Conservation (phyloP, 805 yeast genomes). For the Jamesozyma rosinii region DNA sequence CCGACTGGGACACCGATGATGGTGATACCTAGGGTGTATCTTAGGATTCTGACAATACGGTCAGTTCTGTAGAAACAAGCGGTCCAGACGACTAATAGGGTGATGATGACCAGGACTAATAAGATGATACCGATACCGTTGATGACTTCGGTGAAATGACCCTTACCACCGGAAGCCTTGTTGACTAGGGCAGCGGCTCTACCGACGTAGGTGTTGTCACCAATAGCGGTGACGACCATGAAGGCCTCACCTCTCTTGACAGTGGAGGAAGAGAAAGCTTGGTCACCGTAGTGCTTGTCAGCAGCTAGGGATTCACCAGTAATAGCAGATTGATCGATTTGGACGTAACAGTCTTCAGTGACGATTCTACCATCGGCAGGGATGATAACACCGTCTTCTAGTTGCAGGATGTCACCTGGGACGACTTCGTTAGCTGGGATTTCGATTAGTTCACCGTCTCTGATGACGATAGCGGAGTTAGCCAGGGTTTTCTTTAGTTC, state of each 20-base stretch:
- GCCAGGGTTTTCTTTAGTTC: slow-evolving; percentile 93
- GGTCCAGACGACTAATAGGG: slow-evolving; percentile 83
- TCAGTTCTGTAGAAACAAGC: slow-evolving; percentile 91
- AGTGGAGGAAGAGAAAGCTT: slow-evolving; percentile 83
- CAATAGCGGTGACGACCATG: slow-evolving; percentile 90
- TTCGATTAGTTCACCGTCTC: slow-evolving; percentile 73
- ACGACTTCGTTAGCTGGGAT: slow-evolving; percentile 77
- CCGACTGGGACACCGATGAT: slow-evolving; percentile 98
- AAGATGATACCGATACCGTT: slow-evolving; percentile 94
- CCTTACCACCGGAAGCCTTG: slow-evolving; percentile 86
- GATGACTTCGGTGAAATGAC: slow-evolving; percentile 95
- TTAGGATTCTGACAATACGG: slow-evolving; percentile 75
- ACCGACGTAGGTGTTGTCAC: slow-evolving; percentile 93
- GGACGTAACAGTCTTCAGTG: slow-evolving; percentile 76
- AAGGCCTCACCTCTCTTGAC: slow-evolving; percentile 93
- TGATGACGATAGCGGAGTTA: slow-evolving; percentile 74
- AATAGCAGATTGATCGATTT: slow-evolving; percentile 92
- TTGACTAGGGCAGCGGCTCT: slow-evolving; percentile 94
- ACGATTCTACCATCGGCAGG: slow-evolving; percentile 90
- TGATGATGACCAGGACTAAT: slow-evolving; percentile 77
- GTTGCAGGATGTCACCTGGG: slow-evolving; percentile 88
- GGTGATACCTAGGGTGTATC: slow-evolving; percentile 91
- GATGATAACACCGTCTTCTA: slow-evolving; percentile 88
- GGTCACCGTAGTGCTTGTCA: slow-evolving; percentile 83
- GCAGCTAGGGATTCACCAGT: slow-evolving; percentile 97